Conservation (phyloP, 129 eudicot genomes). For the Artemisia tridentata region DNA sequence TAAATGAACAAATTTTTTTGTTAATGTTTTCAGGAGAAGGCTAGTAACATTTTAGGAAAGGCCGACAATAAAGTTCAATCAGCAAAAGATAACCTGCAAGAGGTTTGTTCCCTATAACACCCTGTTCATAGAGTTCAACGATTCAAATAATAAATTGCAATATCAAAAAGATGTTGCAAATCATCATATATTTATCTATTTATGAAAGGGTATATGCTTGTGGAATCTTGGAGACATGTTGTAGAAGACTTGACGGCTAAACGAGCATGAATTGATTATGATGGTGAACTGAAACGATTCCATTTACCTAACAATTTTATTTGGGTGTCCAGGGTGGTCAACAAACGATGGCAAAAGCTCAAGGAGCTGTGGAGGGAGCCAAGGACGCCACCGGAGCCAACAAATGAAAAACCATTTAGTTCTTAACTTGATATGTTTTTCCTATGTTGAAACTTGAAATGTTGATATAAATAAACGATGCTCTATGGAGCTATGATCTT, state of each 20-base stretch:
- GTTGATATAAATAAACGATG: constrained; percentile 3
- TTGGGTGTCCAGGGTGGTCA: constrained; percentile 44
- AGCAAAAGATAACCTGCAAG: constrained; percentile 44
- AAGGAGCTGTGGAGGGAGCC: constrained; percentile 47
- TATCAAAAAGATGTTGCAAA: not conserved
- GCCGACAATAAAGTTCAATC: constrained; percentile 41
- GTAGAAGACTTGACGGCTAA: not conserved
- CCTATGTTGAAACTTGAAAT: not conserved
- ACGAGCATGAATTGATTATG: not conserved
- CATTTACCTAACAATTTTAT: not conserved
- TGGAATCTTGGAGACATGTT: not conserved
- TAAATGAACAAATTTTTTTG: not conserved
- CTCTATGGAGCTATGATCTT: constrained; percentile 8
- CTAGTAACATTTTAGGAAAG: constrained; percentile 41
- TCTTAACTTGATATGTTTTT: not conserved
- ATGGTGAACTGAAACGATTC: not conserved
- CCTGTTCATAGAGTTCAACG: not conserved
- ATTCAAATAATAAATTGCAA: not conserved
- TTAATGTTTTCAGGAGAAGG: constrained; percentile 46
- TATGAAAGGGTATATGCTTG: not conserved
- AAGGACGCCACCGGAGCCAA: constrained; percentile 45
- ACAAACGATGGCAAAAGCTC: constrained; percentile 45
- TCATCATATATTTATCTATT: not conserved
- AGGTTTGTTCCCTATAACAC: constrained; percentile 30
- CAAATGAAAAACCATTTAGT: constrained; percentile 22